phyloP scores from a whole-genome alignment of 345 rosid species.

The Eucalyptus urophylla region DNA sequence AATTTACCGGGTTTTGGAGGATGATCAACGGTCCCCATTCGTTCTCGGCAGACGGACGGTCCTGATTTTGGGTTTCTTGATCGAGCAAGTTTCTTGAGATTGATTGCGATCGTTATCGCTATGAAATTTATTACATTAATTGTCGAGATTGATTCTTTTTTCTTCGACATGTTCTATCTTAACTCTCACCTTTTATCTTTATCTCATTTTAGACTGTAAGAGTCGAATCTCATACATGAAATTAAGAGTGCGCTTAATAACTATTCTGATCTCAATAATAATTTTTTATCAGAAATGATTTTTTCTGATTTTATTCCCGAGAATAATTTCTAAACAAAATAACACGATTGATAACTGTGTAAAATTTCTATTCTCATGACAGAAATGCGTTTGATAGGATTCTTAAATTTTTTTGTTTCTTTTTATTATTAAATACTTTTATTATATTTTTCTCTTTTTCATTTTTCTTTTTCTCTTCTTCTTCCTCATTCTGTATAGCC shows the following conservation, averaged over 20 bases:
- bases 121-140: background rate
- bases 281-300: rapidly evolving
- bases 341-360: rapidly evolving
- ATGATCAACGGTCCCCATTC: background rate
- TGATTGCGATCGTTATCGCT: background rate
- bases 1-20: background rate
- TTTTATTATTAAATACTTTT: too few relatives aligned
- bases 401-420: too few relatives aligned
- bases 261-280: rapidly evolving
- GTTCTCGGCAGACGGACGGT: background rate
- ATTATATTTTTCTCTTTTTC: too few relatives aligned
- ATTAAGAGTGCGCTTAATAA: rapidly evolving
- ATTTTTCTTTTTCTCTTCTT: too few relatives aligned
- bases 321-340: rapidly evolving
- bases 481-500: too few relatives aligned
- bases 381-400: too few relatives aligned
- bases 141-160: background rate
- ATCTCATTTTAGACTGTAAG: rapidly evolving
- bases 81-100: background rate
- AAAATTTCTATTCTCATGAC: rapidly evolving
- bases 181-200: too few relatives aligned
- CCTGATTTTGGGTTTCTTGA: background rate
- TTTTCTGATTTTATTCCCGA: rapidly evolving
- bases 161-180: too few relatives aligned
- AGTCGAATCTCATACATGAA: too few relatives aligned